A percentile compares a stretch with the other conserved stretches of the same genome.
These are phyloP conservation scores for Pseudogymnoascus sp. DNA, from an alignment of 2,329 filamentous ascomycete species.

Conservation along the genomic window DNA sequence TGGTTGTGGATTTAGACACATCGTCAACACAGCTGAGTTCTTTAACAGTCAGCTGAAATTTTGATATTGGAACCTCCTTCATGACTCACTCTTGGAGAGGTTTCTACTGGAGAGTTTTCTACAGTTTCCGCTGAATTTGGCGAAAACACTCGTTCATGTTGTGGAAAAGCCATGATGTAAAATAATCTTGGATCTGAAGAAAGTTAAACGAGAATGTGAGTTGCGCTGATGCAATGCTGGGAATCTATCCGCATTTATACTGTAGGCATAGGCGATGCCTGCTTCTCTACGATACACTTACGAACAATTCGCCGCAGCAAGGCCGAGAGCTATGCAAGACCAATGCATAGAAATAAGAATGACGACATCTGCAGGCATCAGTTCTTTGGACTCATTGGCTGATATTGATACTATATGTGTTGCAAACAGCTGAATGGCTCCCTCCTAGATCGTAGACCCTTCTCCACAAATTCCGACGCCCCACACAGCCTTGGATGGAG, in stretches of 20 bases:
- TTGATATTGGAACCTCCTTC: background rate
- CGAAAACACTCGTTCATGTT: background rate
- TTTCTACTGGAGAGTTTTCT: background rate
- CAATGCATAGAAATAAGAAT: background rate
- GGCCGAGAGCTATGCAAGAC: background rate
- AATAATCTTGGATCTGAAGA: background rate
- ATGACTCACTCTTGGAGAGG: background rate
- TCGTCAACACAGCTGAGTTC: background rate
- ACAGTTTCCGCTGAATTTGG: background rate
- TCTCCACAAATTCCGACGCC: background rate
- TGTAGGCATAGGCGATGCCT: background rate
- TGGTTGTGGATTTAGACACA: background rate
- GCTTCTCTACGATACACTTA: background rate
- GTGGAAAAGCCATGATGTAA: background rate
- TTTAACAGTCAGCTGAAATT: background rate
- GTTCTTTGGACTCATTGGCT: no score
- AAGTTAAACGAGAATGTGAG: background rate
- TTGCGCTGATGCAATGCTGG: background rate
- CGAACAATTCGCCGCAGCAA: background rate
- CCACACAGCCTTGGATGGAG: background rate
- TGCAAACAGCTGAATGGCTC: no score
- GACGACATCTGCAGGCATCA: no score
- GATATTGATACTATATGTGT: no score
- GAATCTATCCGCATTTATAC: background rate
- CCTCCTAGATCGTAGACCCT: background rate